Conservation (phyloP, 768 basidiomycete genomes). For the Pulveroboletus sp. region DNA sequence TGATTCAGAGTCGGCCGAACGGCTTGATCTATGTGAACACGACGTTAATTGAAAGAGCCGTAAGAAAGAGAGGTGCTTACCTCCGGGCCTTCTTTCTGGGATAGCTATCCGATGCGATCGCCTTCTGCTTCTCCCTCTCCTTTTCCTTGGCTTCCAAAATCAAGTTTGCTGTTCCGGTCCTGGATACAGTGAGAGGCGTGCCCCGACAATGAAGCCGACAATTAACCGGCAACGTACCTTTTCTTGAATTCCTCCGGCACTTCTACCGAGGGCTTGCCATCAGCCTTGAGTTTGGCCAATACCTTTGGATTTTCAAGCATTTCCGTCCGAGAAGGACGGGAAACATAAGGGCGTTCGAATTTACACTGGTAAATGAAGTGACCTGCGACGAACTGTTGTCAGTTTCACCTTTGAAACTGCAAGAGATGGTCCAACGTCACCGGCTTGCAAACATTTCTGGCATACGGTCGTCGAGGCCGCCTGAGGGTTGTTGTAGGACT, state of each 20-base stretch:
- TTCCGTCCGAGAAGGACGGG: conserved; percentile 86
- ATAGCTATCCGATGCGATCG: conserved; percentile 26
- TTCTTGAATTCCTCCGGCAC: conserved; percentile 90
- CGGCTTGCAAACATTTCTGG: conserved; percentile 77
- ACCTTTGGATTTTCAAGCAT: conserved; percentile 76
- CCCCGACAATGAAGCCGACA: not conserved
- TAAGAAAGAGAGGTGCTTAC: conserved; percentile 32
- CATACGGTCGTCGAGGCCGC: conserved; percentile 69
- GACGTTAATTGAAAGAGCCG: not conserved
- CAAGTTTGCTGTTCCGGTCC: conserved; percentile 78
- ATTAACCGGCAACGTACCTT: conserved; percentile 50
- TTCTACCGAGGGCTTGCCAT: conserved; percentile 76
- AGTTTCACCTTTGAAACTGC: conserved; percentile 5
- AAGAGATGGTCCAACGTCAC: conserved; percentile 30
- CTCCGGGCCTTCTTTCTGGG: conserved; percentile 36
- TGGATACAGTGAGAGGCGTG: conserved; percentile 25
- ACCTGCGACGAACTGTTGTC: conserved; percentile 39
- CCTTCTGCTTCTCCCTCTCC: conserved; percentile 50
- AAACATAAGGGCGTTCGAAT: conserved; percentile 72
- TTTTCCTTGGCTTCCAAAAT: conserved; percentile 85
- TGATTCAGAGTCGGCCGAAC: conserved; percentile 27
- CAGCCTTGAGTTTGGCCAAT: conserved; percentile 63
- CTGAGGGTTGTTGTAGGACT: conserved; percentile 57
- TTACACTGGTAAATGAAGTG: conserved; percentile 95
- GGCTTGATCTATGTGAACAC: conserved; percentile 29